Percentiles rank a stretch among this genome's conserved stretches.
phyloP scores from a whole-genome alignment of 2,329 filamentous ascomycete species.

The Aspergillus versicolor region DNA sequence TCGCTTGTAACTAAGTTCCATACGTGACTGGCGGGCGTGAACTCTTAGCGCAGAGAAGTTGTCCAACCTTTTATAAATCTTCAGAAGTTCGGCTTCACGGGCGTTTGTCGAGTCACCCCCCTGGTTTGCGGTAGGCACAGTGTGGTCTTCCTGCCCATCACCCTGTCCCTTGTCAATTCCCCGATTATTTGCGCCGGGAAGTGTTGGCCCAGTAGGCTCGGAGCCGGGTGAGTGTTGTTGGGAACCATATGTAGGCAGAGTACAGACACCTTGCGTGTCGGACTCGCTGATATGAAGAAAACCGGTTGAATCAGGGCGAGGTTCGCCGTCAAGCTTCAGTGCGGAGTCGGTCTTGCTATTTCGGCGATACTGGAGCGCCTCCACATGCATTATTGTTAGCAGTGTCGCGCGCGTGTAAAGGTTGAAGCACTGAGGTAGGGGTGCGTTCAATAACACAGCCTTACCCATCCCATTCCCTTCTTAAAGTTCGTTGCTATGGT shows the following conservation, averaged over 20 bases:
- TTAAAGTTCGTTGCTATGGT: constrained; percentile 1
- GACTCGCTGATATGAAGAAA: not conserved
- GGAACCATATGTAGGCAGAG: not conserved
- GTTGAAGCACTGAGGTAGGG: not conserved
- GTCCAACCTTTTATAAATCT: constrained; percentile 12
- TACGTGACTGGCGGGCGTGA: constrained; percentile 23
- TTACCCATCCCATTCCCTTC: constrained; percentile 1
- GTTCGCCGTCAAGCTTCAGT: not conserved
- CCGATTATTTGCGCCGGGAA: not conserved
- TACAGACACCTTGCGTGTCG: not conserved
- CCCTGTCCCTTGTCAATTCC: not conserved
- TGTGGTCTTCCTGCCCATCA: not conserved
- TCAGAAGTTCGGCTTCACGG: not conserved
- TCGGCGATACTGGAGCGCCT: not conserved
- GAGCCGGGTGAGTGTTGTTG: not conserved
- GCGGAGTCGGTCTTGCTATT: not conserved
- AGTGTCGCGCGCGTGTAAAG: not conserved
- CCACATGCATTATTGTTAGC: constrained; percentile 6
- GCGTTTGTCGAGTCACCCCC: not conserved
- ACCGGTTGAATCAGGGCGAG: not conserved
- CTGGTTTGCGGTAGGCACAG: not conserved
- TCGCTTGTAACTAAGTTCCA: constrained; percentile 23
- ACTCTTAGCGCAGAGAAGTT: constrained; percentile 20
- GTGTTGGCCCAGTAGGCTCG: not conserved
- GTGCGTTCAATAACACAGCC: not conserved